Base-by-base conservation (phyloP, 192 early-diverging fungal genomes). In the Coemansia aciculifera region DNA sequence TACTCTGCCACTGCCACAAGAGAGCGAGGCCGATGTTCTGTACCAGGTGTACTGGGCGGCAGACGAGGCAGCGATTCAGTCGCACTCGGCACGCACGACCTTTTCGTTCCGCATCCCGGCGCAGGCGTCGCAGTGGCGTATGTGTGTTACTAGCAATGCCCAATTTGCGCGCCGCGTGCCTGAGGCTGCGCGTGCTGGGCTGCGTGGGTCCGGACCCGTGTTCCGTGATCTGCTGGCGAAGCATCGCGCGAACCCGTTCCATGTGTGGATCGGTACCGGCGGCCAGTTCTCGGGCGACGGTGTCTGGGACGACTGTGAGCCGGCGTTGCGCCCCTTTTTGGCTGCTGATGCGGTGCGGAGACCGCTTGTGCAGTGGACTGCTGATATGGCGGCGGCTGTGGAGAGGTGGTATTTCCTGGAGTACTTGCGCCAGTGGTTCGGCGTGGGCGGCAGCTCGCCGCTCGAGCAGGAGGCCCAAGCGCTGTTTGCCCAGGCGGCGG, bases 221-320 rank as follows among this genome's bases (percentile, higher is more conserved):
- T 64, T 77, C 39, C 63, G 68, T 52, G 90, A 91, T 72, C 74
- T 85, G 40, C 37, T 87, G 60, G 86, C 81, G 43, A 85, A 88
- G 69, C 89, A 90, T 66, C 75, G 79, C 17, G 81, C 81, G 19
- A 86, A 86, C 29, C 89, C 89, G 29, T 88, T 89, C 67, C 88
- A 90, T 63, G 84, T 90, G 21, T 85, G 90, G 85, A 67, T 91
- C 17, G 90, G 90, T 60, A 87, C 87, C 3, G 90, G 90, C 57
- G 90, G 89, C 42, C 90, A 91, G 69, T 80, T 91, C 27, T 85
- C 84, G 59, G 86, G 86, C 49, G 90, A 91, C 63, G 56, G 64
- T 8, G 68, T 91, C 39, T 84, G 87, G 75, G 78, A 88, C 11
- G 85, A 88, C 61, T 76, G 76, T 27, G 87, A 87, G 73, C 66